Evolutionary conservation across 768 basidiomycete species (phyloP).

Genomic region (Tulasnella sp.): DNA sequence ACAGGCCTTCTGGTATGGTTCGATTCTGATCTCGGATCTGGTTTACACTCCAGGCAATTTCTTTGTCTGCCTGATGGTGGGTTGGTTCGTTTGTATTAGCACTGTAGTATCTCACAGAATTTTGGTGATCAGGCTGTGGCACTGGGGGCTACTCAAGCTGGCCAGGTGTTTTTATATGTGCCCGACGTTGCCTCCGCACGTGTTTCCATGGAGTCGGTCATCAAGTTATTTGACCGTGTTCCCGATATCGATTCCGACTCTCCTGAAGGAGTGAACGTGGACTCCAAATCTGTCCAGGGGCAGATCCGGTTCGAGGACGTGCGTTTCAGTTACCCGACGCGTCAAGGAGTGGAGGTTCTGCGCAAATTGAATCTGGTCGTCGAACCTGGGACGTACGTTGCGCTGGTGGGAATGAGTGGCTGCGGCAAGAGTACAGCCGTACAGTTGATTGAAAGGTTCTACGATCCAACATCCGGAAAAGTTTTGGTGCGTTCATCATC

Average conservation of each 20-base stretch:
- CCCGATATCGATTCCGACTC: conserved; percentile 47
- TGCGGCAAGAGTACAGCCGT: conserved; percentile 41
- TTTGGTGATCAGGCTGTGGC: conserved; percentile 48
- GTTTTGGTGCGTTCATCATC: conserved; percentile 31
- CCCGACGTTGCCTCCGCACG: conserved; percentile 49
- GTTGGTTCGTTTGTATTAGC: not conserved
- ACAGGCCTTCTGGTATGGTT: conserved; percentile 70
- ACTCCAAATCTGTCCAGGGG: conserved; percentile 44
- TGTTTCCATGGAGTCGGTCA: conserved; percentile 44
- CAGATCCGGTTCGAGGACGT: conserved; percentile 45
- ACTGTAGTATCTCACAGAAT: conserved; percentile 47
- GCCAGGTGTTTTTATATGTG: conserved; percentile 45
- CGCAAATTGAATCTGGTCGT: conserved; percentile 39
- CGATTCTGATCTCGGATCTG: conserved; percentile 58
- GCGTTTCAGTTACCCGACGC: conserved; percentile 47
- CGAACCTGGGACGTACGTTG: conserved; percentile 40
- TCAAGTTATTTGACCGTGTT: conserved; percentile 45
- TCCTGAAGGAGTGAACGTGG: conserved; percentile 46
- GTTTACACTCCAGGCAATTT: conserved; percentile 65
- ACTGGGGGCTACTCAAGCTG: conserved; percentile 70
- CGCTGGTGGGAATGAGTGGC: conserved; percentile 40
- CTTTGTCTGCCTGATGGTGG: conserved; percentile 82
- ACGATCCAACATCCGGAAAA: conserved; percentile 40
- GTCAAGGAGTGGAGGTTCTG: conserved; percentile 43
- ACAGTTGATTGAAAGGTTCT: conserved; percentile 42